Conservation (phyloP, 768 basidiomycete genomes). For the Lactarius akahatsu region DNA sequence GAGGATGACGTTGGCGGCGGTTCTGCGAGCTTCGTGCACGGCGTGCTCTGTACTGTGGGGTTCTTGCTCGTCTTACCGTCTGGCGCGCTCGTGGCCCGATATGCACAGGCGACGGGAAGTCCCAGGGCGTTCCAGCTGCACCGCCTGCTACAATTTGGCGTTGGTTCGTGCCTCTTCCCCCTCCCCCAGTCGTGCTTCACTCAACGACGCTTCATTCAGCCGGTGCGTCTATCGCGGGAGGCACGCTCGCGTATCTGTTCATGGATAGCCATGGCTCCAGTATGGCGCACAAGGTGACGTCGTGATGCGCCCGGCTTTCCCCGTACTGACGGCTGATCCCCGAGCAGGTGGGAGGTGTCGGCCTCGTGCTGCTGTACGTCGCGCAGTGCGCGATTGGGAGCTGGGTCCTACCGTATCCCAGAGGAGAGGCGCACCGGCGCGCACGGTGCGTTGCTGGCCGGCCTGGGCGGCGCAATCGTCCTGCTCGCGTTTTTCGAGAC, state of each 20-base stretch:
- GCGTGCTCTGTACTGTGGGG: conserved; percentile 49
- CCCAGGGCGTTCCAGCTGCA: conserved; percentile 45
- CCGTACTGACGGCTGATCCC: no score
- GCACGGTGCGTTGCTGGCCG: conserved; percentile 4
- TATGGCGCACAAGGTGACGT: conserved; percentile 15
- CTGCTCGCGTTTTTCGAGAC: conserved; percentile 14
- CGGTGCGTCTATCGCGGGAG: conserved; percentile 4
- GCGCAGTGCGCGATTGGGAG: conserved; percentile 12
- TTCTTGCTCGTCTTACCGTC: conserved; percentile 58
- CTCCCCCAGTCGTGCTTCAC: background rate
- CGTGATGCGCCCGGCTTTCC: background rate
- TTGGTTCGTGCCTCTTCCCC: conserved; percentile 17
- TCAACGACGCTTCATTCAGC: conserved; percentile 6
- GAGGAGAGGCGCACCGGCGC: background rate
- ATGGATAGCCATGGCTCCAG: conserved; percentile 2
- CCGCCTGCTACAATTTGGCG: conserved; percentile 39
- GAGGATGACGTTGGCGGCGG: background rate
- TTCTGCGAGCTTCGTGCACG: conserved; percentile 50
- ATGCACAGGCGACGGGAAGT: conserved; percentile 45
- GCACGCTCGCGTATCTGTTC: conserved; percentile 23
- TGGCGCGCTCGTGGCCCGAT: conserved; percentile 56
- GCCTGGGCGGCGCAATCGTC: conserved; percentile 8
- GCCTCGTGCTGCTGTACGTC: conserved; percentile 8
- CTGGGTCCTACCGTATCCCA: conserved; percentile 9
- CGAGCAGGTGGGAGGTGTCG: conserved; percentile 8